Evolutionary conservation across 176 grass and related monocot genomes (phyloP).

Genomic region (Musa acuminata): DNA sequence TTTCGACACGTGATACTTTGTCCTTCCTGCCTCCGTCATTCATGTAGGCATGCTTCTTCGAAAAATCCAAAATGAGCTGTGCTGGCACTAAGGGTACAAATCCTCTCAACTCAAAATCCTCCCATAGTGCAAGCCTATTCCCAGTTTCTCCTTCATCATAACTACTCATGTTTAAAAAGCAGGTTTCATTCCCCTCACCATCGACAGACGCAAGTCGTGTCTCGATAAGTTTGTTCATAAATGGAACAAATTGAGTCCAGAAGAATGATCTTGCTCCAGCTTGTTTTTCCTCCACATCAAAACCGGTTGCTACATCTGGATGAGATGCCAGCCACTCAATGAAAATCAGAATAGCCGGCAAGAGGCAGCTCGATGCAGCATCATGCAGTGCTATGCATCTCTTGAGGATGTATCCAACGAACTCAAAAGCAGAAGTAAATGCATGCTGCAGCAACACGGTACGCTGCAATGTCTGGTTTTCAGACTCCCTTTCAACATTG

Average conservation of each 20-base stretch:
- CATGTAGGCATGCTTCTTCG: slow-evolving; percentile 44
- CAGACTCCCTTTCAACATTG: slow-evolving; percentile 59
- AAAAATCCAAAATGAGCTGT: slow-evolving; percentile 83
- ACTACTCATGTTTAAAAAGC: slow-evolving; percentile 68
- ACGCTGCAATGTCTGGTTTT: slow-evolving; percentile 65
- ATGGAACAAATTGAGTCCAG: slow-evolving; percentile 71
- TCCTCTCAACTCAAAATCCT: slow-evolving; percentile 85
- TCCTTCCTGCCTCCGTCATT: slow-evolving; percentile 57
- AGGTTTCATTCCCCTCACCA: slow-evolving; percentile 53
- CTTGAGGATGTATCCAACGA: slow-evolving; percentile 63
- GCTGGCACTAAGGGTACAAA: slow-evolving; percentile 70
- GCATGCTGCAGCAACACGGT: slow-evolving; percentile 74
- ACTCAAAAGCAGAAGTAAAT: slow-evolving; percentile 65
- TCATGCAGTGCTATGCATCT: slow-evolving; percentile 62
- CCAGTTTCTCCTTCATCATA: slow-evolving; percentile 75
- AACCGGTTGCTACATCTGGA: slow-evolving; percentile 48
- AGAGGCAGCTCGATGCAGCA: slow-evolving; percentile 55
- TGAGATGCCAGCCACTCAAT: slow-evolving; percentile 87
- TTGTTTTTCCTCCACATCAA: slow-evolving; percentile 61
- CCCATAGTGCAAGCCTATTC: slow-evolving; percentile 72
- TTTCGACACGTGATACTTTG: slow-evolving; percentile 52
- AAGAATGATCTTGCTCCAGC: slow-evolving; percentile 64
- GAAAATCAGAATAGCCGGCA: slow-evolving; percentile 68
- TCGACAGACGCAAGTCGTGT: slow-evolving; percentile 50
- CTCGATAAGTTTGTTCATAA: slow-evolving; percentile 70